Percentiles rank a stretch among this genome's conserved stretches.
Evolutionary conservation across 257 asterid genomes (phyloP).

Genomic region (Penstemon barbatus): DNA sequence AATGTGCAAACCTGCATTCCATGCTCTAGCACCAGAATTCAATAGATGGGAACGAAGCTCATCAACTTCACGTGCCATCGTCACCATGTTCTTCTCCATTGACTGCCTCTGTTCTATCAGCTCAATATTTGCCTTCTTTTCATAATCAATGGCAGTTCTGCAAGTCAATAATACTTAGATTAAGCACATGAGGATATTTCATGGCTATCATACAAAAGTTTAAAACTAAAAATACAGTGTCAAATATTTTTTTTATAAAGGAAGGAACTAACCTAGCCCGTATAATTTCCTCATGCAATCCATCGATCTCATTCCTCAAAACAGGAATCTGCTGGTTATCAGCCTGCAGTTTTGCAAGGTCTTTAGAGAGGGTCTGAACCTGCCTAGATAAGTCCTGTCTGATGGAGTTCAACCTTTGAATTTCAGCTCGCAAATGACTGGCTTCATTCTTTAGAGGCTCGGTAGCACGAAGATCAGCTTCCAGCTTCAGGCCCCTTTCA

Average conservation of each 20-base stretch:
- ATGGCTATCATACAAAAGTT: not conserved
- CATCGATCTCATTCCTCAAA: conserved; percentile 72
- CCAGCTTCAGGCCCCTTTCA: conserved; percentile 72
- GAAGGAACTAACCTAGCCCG: conserved; percentile 61
- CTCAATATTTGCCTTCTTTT: conserved; percentile 71
- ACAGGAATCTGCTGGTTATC: conserved; percentile 74
- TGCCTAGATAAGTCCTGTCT: conserved; percentile 66
- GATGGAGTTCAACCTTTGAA: conserved; percentile 58
- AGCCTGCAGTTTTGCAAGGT: conserved; percentile 60
- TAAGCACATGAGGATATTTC: conserved; percentile 23
- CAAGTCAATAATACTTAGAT: conserved; percentile 24
- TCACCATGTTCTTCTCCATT: conserved; percentile 82
- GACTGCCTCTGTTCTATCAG: conserved; percentile 78
- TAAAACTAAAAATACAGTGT: not conserved
- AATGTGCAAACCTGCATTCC: conserved; percentile 61
- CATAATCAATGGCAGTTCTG: conserved; percentile 81
- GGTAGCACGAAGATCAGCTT: conserved; percentile 72
- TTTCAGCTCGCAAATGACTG: conserved; percentile 64
- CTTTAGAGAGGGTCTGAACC: conserved; percentile 62
- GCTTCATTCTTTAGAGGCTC: conserved; percentile 78
- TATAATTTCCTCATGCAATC: conserved; percentile 77
- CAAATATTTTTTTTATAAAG: conserved; percentile 3
- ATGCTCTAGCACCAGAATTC: conserved; percentile 62
- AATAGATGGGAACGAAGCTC: conserved; percentile 79
- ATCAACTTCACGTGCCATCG: conserved; percentile 88